These are phyloP conservation scores for Parasarocladium wereldwijsianum DNA, from an alignment of 2,329 filamentous ascomycete genomes.

Conservation along the genomic window DNA sequence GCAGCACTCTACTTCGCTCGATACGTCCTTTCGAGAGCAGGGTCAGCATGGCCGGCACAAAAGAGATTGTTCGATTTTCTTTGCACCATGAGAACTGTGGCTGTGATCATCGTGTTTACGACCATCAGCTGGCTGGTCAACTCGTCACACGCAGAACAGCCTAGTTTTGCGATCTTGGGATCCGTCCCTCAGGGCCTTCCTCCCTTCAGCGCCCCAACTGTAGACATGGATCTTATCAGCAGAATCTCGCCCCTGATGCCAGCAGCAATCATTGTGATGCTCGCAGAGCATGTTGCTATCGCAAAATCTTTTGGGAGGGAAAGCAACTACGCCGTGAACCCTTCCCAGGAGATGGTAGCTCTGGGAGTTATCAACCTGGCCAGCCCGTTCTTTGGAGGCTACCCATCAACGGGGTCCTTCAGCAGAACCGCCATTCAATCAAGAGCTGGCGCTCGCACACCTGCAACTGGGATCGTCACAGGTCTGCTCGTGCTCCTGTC, in stretches of 20 bases:
- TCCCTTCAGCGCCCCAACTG: slow-evolving; percentile 50
- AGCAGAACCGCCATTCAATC: slow-evolving; percentile 94
- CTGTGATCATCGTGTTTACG: slow-evolving; percentile 85
- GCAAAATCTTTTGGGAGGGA: slow-evolving; percentile 92
- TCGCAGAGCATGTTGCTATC: slow-evolving; percentile 95
- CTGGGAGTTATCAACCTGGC: slow-evolving; percentile 85
- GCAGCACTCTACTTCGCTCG: slow-evolving; percentile 65
- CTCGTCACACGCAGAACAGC: slow-evolving; percentile 44
- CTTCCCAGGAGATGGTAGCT: slow-evolving; percentile 89
- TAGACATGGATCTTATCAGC: slow-evolving; percentile 52
- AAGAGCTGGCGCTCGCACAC: slow-evolving; percentile 87
- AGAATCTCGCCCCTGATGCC: slow-evolving; percentile 62
- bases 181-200: slow-evolving; percentile 53
- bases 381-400: slow-evolving; percentile 82
- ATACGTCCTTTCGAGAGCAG: slow-evolving; percentile 44
- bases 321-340: slow-evolving; percentile 92
- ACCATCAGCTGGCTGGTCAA: slow-evolving; percentile 82
- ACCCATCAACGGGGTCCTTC: slow-evolving; percentile 89
- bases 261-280: slow-evolving; percentile 77
- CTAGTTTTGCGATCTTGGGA: slow-evolving; percentile 60
- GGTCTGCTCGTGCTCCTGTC: slow-evolving; percentile 74
- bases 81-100: slow-evolving; percentile 79
- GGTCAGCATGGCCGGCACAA: no score
- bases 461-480: slow-evolving; percentile 80
- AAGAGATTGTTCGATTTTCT: slow-evolving; percentile 55